These are phyloP conservation scores for Chlorella sp. DNA, from an alignment of 139 green algal genomes.

Conservation along the genomic window DNA sequence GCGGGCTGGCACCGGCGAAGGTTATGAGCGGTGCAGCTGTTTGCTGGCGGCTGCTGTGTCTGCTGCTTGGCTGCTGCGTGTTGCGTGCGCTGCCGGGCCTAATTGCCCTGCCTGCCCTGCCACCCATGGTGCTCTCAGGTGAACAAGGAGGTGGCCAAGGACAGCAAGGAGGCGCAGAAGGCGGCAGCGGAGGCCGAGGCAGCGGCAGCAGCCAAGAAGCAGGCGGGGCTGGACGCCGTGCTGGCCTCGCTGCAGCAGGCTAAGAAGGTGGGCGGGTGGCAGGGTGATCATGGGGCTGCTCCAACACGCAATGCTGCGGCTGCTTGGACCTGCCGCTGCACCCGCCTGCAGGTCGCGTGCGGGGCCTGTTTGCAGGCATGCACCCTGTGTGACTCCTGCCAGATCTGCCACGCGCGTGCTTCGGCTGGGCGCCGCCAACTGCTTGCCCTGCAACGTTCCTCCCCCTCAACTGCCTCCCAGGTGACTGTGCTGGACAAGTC, in stretches of 20 bases:
- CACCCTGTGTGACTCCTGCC: background rate
- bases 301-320: too few species aligned
- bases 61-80: too few species aligned
- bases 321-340: too few species aligned
- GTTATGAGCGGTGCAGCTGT: too few species aligned
- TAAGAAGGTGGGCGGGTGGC: conserved; percentile 50
- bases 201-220: conserved; percentile 15
- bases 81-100: too few species aligned
- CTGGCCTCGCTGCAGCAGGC: conserved; percentile 52
- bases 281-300: too few species aligned
- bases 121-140: conserved; percentile 31
- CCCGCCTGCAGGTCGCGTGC: too few species aligned
- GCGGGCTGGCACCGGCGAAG: too few species aligned
- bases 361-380: background rate
- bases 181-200: conserved; percentile 38
- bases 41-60: too few species aligned
- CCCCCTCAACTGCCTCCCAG: conserved; percentile 37
- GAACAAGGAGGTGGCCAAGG: conserved; percentile 57
- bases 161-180: conserved; percentile 66
- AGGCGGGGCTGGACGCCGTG: conserved; percentile 58
- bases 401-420: too few species aligned
- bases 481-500: conserved; percentile 92
- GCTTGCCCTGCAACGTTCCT: background rate
- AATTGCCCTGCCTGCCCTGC: too few species aligned
- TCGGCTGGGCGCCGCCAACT: too few species aligned